Evolutionary conservation across 768 basidiomycete genomes (phyloP), one percentile per base, ranked within the genome.

Genomic region (Lepiota venenata): DNA sequence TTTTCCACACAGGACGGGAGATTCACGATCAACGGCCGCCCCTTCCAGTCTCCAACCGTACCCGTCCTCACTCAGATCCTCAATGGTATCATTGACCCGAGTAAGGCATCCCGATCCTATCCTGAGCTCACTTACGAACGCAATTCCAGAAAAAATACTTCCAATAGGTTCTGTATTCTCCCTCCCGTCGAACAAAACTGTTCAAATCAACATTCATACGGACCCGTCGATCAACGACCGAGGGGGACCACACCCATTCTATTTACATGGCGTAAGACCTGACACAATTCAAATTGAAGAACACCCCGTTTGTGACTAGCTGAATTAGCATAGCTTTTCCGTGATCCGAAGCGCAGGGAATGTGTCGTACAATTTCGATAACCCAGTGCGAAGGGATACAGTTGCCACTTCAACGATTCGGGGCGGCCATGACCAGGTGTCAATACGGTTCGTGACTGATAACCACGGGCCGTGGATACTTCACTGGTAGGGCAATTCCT

Each of bases 381-480:
- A 86, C 64, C 86, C 87, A 0, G 73, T 70, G n/a, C 60, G 73
- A 43, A 70, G 83, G 27, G 84, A 87, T 62, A 80, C 81, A 3
- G 83, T 36, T 69, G 66, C 47, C 74, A 32, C 32, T 32, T 32
- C 32, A 32, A 32, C 32, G 32, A 32, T 78, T 7, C 69, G 72
- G 6, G 32, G 56, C 32, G 60, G 55, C 16, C 61, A 60, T 1
- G 77, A 77, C 50, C 73, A 73, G 18, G 77, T 78, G n/a, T 80
- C 78, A 0, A 68, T 89, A 42, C 77, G 85, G 6, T 88, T 85
- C 69, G 65, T 68, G 21, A 85, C 86, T 0, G 79, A 89, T 61
- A 88, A 88, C 64, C 66, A 84, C 1, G 87, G 86, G 4, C 79
- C 80, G 10, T 84, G 81, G 76, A 69, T 79, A 53, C 62, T 78